Evolutionary conservation across 1,284 basidiomycete genomes (phyloP), one percentile per base, ranked within the genome.

Genomic region (Athelia sp.): DNA sequence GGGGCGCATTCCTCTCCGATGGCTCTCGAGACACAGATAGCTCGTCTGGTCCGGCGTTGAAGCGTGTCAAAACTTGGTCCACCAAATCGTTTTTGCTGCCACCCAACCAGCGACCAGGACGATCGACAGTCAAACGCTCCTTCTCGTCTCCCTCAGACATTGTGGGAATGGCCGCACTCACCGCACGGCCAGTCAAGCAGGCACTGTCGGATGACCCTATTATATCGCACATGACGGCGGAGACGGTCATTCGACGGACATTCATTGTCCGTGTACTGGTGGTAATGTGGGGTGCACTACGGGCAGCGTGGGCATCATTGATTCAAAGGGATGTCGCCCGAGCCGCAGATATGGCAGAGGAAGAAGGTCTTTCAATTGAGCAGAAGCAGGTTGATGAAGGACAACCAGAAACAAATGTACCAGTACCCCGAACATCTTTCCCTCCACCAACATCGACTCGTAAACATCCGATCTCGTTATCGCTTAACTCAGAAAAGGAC

Each of bases 31-130:
- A 55, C 18, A 26, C 22, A 23, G 49, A 51, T 23, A 51, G 55
- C 17, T 59, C 63, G 53, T 58, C 60, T 35, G 65, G 64, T 52
- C 52, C 59, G 8, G 58, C 64, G 3, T 62, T 79, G 38, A 76
- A 72, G 51, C 72, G 79, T 50, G 72, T 76, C 21, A 69, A 68
- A 52, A 75, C 79, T n/a, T 83, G 81, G 77, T 79, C 80, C 36
- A 72, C 79, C 45, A 76, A 71, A 59, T 75, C 75, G 13, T 75
- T 78, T 55, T 71, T 77, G 49, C 70, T 76, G 50, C 65, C 68
- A 18, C 68, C 67, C 40, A 58, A 65, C 26, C 48, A 60, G 10
- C 54, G 54, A 46, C 43, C 57, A 46, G n/a, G 40, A 57, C 50
- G n/a, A 29, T 19, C 51, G 43, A 54, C 62, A 22, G 69, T 78